These are phyloP conservation scores for Bipolaris cookei DNA, from an alignment of 2,329 filamentous ascomycete species.

Conservation along the genomic window DNA sequence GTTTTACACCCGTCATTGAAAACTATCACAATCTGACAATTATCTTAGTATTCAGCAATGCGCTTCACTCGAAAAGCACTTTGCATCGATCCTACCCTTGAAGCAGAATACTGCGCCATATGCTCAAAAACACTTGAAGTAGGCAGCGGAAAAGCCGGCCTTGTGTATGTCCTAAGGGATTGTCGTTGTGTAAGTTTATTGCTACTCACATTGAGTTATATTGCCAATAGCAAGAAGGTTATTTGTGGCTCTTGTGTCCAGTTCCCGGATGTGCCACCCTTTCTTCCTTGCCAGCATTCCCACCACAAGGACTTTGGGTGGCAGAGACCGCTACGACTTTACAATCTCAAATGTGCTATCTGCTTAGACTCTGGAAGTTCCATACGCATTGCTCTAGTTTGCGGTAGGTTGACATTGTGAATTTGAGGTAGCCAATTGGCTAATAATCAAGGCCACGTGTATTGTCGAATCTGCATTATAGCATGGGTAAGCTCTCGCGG, in stretches of 20 bases:
- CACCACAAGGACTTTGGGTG: background rate
- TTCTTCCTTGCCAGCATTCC: constrained; percentile 4
- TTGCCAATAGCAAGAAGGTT: constrained; percentile 1
- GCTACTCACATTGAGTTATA: background rate
- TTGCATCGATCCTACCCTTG: background rate
- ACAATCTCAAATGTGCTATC: constrained; percentile 3
- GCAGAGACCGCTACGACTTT: constrained; percentile 4
- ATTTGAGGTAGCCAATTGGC: background rate
- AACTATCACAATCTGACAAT: no score
- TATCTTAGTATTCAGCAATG: background rate
- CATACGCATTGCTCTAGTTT: constrained; percentile 3
- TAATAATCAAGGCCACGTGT: constrained; percentile 8
- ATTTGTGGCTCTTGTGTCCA: constrained; percentile 1
- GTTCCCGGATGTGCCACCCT: background rate
- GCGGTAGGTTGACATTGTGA: background rate
- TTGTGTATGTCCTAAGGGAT: constrained; percentile 5
- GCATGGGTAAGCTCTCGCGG: background rate
- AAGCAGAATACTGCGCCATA: constrained; percentile 3
- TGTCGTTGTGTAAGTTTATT: constrained; percentile 4
- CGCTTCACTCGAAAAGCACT: background rate
- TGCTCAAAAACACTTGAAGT: background rate
- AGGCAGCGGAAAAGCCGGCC: background rate
- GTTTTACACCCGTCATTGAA: no score
- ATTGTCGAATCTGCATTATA: constrained; percentile 1
- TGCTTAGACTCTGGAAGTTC: background rate